Evolutionary conservation across 768 basidiomycete genomes (phyloP), one percentile per base, ranked within the genome.

Genomic region (Mrakia frigida): DNA sequence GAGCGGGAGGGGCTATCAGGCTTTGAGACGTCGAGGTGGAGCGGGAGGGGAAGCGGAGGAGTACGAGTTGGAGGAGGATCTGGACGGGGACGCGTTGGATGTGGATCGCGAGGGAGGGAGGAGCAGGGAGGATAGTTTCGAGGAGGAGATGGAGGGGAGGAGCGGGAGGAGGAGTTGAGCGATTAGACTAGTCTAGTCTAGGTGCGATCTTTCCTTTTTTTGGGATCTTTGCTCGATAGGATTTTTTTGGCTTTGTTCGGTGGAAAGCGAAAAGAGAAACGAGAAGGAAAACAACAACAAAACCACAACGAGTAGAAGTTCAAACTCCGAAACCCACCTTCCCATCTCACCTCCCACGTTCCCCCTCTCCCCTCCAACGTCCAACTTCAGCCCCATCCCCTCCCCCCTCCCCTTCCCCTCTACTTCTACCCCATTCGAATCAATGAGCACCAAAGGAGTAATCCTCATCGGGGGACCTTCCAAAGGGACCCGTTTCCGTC

Each of bases 391-490:
- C 21, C 63, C 28, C n/a, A 35, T 35, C 28, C 25, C 6, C 59
- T n/a, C 25, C 33, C 28, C 23, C 33, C 7, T 28, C n/a, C 3
- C 18, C 60, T 13, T 61, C 60, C 60, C 28, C 18, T n/a, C n/a
- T n/a, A n/a, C n/a, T n/a, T n/a, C n/a, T n/a, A n/a, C n/a, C n/a
- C 6, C 16, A 1, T 14, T 43, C 43, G 16, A 50, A 9, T 1
- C 46, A 2, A 68, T 68, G 65, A 25, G 39, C 3, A 68, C 65
- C 1, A 68, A 68, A 68, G 65, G 65, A 39, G 63, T 78, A 11
- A 70, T 78, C 43, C 73, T 78, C 72, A 59, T 78, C 77, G 77
- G 77, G 11, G 77, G 77, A 16, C 73, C 77, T 61, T 39, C 28
- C 28, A n/a, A 77, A 60, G 76, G 77, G 21, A 78, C 77, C 1